Conservation (phyloP, 2,329 filamentous ascomycete genomes). For the Microsporum ferrugineum region DNA sequence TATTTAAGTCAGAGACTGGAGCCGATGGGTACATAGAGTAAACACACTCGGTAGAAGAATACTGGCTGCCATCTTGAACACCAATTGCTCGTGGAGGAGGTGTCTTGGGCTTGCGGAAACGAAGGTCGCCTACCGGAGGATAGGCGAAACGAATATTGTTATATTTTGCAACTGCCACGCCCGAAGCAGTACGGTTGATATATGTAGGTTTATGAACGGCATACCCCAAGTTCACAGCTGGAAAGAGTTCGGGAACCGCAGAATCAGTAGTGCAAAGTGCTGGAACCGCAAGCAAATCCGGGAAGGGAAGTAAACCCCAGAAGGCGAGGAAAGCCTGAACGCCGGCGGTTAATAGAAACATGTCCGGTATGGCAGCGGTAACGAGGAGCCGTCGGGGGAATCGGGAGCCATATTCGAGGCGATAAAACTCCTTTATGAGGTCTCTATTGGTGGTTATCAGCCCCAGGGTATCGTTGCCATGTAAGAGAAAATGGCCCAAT, state of each 20-base stretch:
- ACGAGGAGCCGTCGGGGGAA: too few species aligned
- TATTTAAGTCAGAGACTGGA: constrained; percentile 4
- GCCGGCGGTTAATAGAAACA: not conserved
- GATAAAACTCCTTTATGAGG: too few species aligned
- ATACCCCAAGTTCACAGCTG: constrained; percentile 2
- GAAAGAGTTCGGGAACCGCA: not conserved
- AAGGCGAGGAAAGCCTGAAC: not conserved
- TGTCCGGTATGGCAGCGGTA: too few species aligned
- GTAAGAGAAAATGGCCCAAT: too few species aligned
- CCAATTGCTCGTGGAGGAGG: not conserved
- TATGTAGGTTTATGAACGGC: constrained; percentile 4
- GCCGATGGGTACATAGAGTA: not conserved
- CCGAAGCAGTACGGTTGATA: not conserved
- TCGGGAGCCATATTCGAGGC: too few species aligned
- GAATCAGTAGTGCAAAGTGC: not conserved
- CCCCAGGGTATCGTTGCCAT: too few species aligned
- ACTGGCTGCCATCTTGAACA: constrained; percentile 4
- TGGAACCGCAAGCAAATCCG: not conserved
- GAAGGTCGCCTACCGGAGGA: constrained; percentile 5
- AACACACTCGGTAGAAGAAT: constrained; percentile 3
- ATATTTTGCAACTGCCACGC: constrained; percentile 6
- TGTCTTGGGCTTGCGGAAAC: constrained; percentile 5
- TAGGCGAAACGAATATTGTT: constrained; percentile 14
- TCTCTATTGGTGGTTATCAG: too few species aligned
- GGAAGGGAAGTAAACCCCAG: not conserved